A percentile compares a stretch with the other conserved stretches of the same genome.
phyloP scores from a whole-genome alignment of 225 moss, liverwort and hornwort species.

The Bryum argenteum region DNA sequence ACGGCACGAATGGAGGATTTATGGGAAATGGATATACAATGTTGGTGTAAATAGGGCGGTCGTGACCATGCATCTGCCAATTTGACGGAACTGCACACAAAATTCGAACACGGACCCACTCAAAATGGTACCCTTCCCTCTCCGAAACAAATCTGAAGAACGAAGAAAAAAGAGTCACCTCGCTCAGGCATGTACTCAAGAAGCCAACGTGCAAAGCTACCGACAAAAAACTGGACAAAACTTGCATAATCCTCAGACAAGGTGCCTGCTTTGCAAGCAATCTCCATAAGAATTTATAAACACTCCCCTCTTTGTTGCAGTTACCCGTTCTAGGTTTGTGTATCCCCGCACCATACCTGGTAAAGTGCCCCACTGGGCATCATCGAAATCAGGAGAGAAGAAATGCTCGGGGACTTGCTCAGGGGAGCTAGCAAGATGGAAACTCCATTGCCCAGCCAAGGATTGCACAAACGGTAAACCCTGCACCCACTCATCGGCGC shows the following conservation, averaged over 20 bases:
- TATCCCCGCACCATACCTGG: constrained; percentile 50
- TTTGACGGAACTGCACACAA: constrained; percentile 86
- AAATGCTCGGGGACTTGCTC: constrained; percentile 69
- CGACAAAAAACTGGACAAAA: not conserved
- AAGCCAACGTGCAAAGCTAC: not conserved
- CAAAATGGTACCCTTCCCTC: not conserved
- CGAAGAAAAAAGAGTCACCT: not conserved
- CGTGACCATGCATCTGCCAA: constrained; percentile 95
- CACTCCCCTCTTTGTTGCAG: not conserved
- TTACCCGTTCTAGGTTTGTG: not conserved
- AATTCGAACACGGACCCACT: constrained; percentile 13
- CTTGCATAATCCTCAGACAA: too few relatives aligned
- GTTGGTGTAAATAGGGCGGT: constrained; percentile 96
- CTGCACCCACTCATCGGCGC: constrained; percentile 70
- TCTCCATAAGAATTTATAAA: too few relatives aligned
- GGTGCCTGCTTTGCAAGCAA: not conserved
- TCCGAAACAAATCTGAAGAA: not conserved
- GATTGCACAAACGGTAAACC: constrained; percentile 71
- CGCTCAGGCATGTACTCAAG: not conserved
- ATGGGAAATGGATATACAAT: constrained; percentile 89
- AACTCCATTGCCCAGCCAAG: constrained; percentile 82
- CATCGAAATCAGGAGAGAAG: constrained; percentile 64
- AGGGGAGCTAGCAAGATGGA: constrained; percentile 77
- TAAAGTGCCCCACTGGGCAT: constrained; percentile 70
- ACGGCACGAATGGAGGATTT: constrained; percentile 86